A percentile compares a stretch with the other conserved stretches of the same genome.
Conservation (phyloP, 106 monocot species). For the Dendrobium catenatum region DNA sequence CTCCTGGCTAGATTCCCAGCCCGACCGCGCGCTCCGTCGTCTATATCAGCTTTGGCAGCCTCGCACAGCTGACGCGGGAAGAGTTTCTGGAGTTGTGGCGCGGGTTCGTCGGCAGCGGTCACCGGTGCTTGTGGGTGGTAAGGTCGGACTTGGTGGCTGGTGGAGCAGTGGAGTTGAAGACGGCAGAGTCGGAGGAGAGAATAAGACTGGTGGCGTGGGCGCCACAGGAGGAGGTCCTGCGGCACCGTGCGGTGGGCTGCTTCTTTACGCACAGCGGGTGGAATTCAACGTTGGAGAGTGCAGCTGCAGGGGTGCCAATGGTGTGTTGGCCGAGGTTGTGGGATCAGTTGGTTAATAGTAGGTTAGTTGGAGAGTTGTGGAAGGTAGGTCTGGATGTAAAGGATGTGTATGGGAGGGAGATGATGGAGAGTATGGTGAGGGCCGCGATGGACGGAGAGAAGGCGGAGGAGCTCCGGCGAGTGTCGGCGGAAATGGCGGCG, state of each 20-base stretch:
- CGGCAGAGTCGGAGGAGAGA: not conserved
- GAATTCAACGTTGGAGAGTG: conserved; percentile 31
- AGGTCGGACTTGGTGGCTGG: not conserved
- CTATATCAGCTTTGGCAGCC: conserved; percentile 47
- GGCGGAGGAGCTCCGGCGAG: conserved; percentile 7
- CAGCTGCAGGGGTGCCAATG: not conserved
- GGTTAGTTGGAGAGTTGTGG: conserved; percentile 33
- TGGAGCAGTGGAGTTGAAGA: not conserved
- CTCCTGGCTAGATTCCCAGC: conserved; percentile 26
- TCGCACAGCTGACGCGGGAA: conserved; percentile 15
- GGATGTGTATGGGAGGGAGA: conserved; percentile 11
- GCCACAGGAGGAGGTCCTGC: conserved; percentile 24
- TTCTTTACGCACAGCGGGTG: conserved; percentile 33
- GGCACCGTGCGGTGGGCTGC: conserved; percentile 20
- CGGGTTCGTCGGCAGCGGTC: conserved; percentile 13
- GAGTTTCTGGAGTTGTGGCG: conserved; percentile 27
- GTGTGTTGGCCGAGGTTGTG: not conserved
- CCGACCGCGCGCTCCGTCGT: conserved; percentile 26
- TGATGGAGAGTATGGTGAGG: conserved; percentile 22
- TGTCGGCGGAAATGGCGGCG: conserved; percentile 1
- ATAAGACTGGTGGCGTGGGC: conserved; percentile 13
- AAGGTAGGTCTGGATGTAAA: conserved; percentile 30
- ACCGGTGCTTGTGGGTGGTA: conserved; percentile 17
- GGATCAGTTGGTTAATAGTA: conserved; percentile 18
- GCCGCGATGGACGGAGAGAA: conserved; percentile 21